Percentiles rank a stretch among this genome's conserved stretches.
Conservation (phyloP, 1,284 basidiomycete genomes). For the Ustilago tritici region DNA sequence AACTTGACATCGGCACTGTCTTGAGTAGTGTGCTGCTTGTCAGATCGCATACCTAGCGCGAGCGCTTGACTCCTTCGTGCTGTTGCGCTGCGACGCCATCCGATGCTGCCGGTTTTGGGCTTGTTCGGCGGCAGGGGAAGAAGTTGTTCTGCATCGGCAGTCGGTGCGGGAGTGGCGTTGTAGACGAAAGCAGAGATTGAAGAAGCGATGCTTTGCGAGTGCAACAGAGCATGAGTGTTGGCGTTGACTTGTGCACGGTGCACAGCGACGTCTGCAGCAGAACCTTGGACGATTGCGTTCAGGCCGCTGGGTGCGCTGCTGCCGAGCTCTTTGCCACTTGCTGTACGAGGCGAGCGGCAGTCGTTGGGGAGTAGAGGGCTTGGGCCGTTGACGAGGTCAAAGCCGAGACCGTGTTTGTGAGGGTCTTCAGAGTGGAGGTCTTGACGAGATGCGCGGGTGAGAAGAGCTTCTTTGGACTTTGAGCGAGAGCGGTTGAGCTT, state of each 20-base stretch:
- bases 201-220: conserved; percentile 55
- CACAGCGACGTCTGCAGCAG: conserved; percentile 23
- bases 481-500: conserved; percentile 11
- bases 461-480: conserved; percentile 29
- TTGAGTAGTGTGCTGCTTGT: conserved; percentile 3
- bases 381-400: conserved; percentile 23
- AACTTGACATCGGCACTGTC: conserved; percentile 37
- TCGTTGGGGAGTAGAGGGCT: conserved; percentile 45
- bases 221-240: conserved; percentile 11
- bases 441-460: conserved; percentile 22
- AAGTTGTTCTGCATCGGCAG: conserved; percentile 3
- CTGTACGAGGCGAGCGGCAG: conserved; percentile 43
- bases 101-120: conserved; percentile 18
- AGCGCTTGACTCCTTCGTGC: conserved; percentile 21
- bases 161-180: conserved; percentile 51
- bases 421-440: background rate
- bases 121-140: conserved; percentile 19
- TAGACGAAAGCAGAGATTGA: conserved; percentile 57
- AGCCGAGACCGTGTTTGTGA: conserved; percentile 12
- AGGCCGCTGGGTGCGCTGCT: conserved; percentile 20
- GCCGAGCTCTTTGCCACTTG: conserved; percentile 28
- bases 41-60: conserved; percentile 20
- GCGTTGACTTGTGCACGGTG: conserved; percentile 28
- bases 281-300: conserved; percentile 12
- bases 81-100: conserved; percentile 32